Conservation (phyloP, 306 rosid genomes). For the Vachellia pachyceras region DNA sequence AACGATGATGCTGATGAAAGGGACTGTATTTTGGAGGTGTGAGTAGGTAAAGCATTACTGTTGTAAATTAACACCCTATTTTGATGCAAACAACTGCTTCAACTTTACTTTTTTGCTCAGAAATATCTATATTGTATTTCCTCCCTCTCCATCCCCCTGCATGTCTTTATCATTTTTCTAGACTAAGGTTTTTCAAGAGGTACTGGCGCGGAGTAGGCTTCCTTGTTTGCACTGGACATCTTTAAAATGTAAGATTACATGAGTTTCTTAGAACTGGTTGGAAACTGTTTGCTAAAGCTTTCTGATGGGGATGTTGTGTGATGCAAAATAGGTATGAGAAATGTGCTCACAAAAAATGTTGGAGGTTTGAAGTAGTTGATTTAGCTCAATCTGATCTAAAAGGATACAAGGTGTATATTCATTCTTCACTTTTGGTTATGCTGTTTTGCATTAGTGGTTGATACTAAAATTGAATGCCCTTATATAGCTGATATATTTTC, state of each 20-base stretch:
- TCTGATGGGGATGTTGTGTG: constrained; percentile 34
- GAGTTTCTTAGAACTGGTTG: constrained; percentile 9
- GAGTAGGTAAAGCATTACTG: constrained; percentile 71
- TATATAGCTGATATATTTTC: constrained; percentile 14
- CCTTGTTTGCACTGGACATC: constrained; percentile 91
- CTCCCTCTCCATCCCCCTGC: background rate
- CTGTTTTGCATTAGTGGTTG: constrained; percentile 22
- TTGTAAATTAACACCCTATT: constrained; percentile 32
- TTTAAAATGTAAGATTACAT: constrained; percentile 76
- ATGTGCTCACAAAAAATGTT: constrained; percentile 74
- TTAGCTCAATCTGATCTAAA: constrained; percentile 78
- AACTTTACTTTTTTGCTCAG: constrained; percentile 7
- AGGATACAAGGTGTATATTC: constrained; percentile 75
- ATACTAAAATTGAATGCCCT: constrained; percentile 13
- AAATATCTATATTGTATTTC: constrained; percentile 12
- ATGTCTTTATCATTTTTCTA: constrained; percentile 17
- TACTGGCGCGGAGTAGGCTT: constrained; percentile 95
- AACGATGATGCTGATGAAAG: constrained; percentile 96
- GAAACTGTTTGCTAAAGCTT: constrained; percentile 30
- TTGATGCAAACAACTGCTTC: constrained; percentile 15
- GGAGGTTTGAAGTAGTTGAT: constrained; percentile 86
- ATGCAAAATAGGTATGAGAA: constrained; percentile 72
- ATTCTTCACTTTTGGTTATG: constrained; percentile 22
- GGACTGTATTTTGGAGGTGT: constrained; percentile 92
- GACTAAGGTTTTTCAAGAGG: constrained; percentile 47